Base-by-base conservation (phyloP, 1,139 yeast species). In the Scheffersomyces lignicola region DNA sequence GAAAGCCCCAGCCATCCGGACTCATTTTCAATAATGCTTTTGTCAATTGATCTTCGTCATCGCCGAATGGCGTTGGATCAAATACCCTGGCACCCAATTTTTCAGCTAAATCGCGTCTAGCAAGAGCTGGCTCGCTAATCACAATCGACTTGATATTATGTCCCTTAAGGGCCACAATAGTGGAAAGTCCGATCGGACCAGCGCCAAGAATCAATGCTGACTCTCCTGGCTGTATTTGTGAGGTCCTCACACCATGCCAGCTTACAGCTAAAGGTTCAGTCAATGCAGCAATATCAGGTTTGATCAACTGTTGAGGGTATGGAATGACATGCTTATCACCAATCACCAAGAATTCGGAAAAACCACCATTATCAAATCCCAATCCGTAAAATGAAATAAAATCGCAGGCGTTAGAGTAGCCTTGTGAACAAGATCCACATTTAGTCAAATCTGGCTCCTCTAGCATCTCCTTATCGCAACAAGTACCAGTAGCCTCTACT, bases 161-260 rank as follows among this genome's bases (percentile, higher is more conserved):
- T 6, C 81, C 84, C 44, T 76, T 72, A 32, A 79, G 59, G 1
- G 81, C 82, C 34, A 78, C 55, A 20, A 77, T 62, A 1, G 79
- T 67, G 18, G 80, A 76, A 27, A 78, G 54, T 1, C 84, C 85
- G 49, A 79, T 78, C 20, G 84, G 83, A 5, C 84, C 85, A 30
- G 76, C 73, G 24, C 83, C 83, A 4, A 76, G 50, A 22, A 77
- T 70, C 24, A 77, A 48, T 4, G 76, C 79, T 9, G 68, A 58
- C 17, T 66, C 59, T 20, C 78, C 79, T 10, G 44, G 46, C 33
- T 24, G 49, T 45, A 76, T 65, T n/a, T 55, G 54, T 0, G 77
- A 58, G 12, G 66, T 55, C 33, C 66, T 61, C 24, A 75, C 73
- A 1, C 80, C 83, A 50, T 77, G 83, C 79, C 80, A 76, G 9